Evolutionary conservation across 495 filamentous ascomycete species (phyloP), one percentile per base, ranked within the genome.

Genomic region (Penicillium ochrochloron): DNA sequence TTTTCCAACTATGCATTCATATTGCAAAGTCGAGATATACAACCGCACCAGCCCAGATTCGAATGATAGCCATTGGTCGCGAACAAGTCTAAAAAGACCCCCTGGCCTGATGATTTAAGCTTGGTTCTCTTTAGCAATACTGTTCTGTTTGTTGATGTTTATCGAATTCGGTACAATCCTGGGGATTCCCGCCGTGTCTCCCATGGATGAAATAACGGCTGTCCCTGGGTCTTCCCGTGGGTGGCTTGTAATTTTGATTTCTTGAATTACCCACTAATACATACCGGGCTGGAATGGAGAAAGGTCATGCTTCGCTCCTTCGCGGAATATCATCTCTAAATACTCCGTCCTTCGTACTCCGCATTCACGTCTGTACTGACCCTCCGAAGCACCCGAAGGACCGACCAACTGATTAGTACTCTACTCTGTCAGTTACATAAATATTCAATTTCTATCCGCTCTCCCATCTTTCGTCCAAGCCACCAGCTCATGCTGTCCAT

Each of bases 401-500:
- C 25, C 25, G 4, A 27, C 25, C 25, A 27, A 27, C 25, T 27
- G 4, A 4, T 27, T n/a, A n/a, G 25, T 27, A 4, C 25, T 27
- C 44, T 25, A 31, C 46, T 50, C 46, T 23, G 46, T n/a, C 21
- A 14, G 46, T 50, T 25, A 50, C 23, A 1, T 15, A 44, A 44
- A 3, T 23, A 48, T 48, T 31, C 25, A 52, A 52, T 52, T 17
- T 21, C 48, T 15, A 52, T 29, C 48, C 44, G 19, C 2, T 48
- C 6, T 19, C 25, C 51, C 27, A 9, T 12, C 15, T 25, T 25
- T 4, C 15, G 5, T n/a, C 27, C 51, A 53, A 15, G 50, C 50
- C 29, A 54, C 51, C 27, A 54, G 51, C 51, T 10, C 51, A 54
- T 54, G 51, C 51, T 54, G 51, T 17, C 51, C 51, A 54, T 19